Evolutionary conservation across 2,329 filamentous ascomycete species (phyloP), one percentile per base, ranked within the genome.

Genomic region (Podosphaera xanthii): DNA sequence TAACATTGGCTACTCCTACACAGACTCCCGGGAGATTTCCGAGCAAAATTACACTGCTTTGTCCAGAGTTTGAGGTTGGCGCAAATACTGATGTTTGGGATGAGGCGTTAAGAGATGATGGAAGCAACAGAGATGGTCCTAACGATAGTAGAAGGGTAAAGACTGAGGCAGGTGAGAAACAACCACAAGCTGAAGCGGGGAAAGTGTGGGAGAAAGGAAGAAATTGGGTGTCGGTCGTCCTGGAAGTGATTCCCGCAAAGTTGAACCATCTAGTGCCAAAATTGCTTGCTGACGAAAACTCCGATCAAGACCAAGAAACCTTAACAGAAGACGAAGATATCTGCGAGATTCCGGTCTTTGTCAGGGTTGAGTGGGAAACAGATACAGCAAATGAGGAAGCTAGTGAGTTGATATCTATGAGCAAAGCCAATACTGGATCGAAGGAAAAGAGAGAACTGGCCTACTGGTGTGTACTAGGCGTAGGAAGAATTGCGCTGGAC

Each of bases 171-270:
- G 70, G 69, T 36, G 68, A 71, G 12, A 71, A 70, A 65, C 72
- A 66, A 68, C 73, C 68, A 50, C 82, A 81, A 67, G 80, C 86
- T 14, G 89, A 94, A 70, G 87, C 87, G 0, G 92, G 91, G 58
- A 97, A 97, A 72, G 83, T 97, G n/a, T 98, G 88, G 86, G 90
- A 96, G 63, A 80, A 84, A 59, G 91, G 90, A 0, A 77, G 90
- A 42, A 98, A 97, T 70, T 96, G 90, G 87, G 92, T 92, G 14
- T 92, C 84, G 64, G 87, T 98, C 9, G 86, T 96, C 30, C 76
- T 98, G 34, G 92, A 98, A 70, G 84, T 98, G 12, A 80, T 96
- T 0, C 80, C 90, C 1, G 75, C 68, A 2, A 68, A 66, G 22
- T 67, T 69, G 59, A 61, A 57, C 34, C 63, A 61, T 46, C 61